Evolutionary conservation across 2,329 filamentous ascomycete species (phyloP), one percentile per base, ranked within the genome.

Genomic region (Aspergillus tanneri): DNA sequence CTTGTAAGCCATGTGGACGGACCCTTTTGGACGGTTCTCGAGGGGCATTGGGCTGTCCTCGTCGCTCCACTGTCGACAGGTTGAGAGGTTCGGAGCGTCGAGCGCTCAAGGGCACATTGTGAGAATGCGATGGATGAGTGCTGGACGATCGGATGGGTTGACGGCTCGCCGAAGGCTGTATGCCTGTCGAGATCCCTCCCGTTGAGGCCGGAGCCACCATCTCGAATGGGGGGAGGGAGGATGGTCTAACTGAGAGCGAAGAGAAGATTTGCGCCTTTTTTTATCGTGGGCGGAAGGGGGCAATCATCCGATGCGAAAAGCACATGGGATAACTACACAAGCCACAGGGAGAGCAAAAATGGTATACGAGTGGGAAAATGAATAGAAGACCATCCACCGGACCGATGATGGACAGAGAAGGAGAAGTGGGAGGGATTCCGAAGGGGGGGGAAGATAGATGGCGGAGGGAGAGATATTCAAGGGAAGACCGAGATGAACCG

Each of bases 11-110:
- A 71, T 95, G 90, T 28, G 88, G 88, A 43, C 93, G 83, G 59
- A 82, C 84, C 66, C 86, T 85, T 69, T 89, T 88, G n/a, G 80
- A 78, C 5, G 85, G 80, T 65, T 95, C 89, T 62, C 86, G 84
- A 58, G 83, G 83, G 43, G 86, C 84, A 23, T 83, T 89, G 19
- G 88, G 82, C 60, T 93, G 87, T 43, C 90, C 91, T 69, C 90
- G 86, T 64, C 92, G 86, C 75, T 97, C 93, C 52, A 99, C 93
- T 1, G 90, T 95, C 42, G 83, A 84, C 59, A 97, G 75, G 63
- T 97, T 91, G 52, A 99, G 77, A 38, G 90, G 83, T 49, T 78
- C 75, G 32, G 83, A 81, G 60, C 81, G 77, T 57, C 83, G 79
- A 63, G 81, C 81, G 71, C 83, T 86, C 63, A 86, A 73, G 42